These are phyloP conservation scores for Lentinus tigrinus DNA, from an alignment of 768 basidiomycete species.

Conservation along the genomic window DNA sequence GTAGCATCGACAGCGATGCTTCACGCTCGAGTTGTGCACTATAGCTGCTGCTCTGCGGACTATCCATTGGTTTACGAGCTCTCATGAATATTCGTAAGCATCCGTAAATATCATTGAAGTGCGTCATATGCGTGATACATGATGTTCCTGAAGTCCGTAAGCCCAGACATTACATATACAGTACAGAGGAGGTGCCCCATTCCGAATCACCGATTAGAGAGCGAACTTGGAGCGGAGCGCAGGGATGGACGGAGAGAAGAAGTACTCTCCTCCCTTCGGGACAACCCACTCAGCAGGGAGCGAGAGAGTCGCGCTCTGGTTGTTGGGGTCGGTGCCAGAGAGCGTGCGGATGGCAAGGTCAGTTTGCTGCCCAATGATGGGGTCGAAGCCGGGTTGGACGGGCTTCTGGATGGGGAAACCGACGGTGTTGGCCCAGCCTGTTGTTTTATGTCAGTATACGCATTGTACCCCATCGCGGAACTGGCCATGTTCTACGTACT, in stretches of 20 bases:
- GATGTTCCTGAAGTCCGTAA: too few species aligned
- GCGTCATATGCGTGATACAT: too few species aligned
- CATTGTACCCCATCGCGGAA: not conserved
- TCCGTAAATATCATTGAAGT: too few species aligned
- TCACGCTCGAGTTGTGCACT: too few species aligned
- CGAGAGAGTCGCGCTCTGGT: constrained; percentile 9
- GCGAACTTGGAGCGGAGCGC: constrained; percentile 13
- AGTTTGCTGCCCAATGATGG: constrained; percentile 39
- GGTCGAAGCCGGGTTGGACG: constrained; percentile 42
- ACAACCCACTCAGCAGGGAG: constrained; percentile 25
- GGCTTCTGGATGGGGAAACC: constrained; percentile 27
- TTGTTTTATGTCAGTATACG: not conserved
- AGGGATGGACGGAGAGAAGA: constrained; percentile 32
- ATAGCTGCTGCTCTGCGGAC: too few species aligned
- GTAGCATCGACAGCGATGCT: too few species aligned
- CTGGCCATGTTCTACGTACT: constrained; percentile 8
- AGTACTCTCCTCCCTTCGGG: constrained; percentile 33
- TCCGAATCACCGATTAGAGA: not conserved
- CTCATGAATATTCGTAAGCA: too few species aligned
- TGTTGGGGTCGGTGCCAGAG: constrained; percentile 23
- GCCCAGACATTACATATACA: too few species aligned
- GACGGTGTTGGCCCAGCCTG: constrained; percentile 31
- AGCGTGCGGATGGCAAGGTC: constrained; percentile 16
- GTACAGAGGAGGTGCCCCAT: too few species aligned
- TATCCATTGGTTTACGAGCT: too few species aligned